Base-by-base conservation (phyloP, 768 basidiomycete species). In the Pleurotus ostreatus region DNA sequence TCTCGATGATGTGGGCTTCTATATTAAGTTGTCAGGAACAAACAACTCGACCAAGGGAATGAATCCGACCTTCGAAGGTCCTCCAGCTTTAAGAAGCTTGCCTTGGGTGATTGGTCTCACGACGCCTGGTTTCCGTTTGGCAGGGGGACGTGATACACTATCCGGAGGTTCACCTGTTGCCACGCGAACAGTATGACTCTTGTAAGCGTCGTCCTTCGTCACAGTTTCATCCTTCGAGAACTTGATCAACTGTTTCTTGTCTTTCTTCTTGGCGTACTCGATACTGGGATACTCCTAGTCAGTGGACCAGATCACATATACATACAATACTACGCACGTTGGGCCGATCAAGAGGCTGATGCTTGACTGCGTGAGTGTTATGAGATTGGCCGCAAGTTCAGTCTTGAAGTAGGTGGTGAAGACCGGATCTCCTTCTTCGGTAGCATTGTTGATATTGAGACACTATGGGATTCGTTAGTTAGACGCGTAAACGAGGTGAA, bases 221-320 rank as follows among this genome's bases (percentile, higher is more conserved):
- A 96, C 74, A 6, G 86, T 84, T 70, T 98, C 95, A 66, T 98
- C 94, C 76, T 91, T 96, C 64, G 87, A 69, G 59, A 92, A 88
- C 68, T 88, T 89, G 71, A 99, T 92, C 53, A 83, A 78, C 3
- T 88, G 85, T 65, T 85, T 85, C 75, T 98, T 99, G 60, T 95
- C 95, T 73, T 94, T 98, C 82, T 99, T 99, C 80, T 99, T 98
- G 41, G 79, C 78, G 69, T 98, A 98, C 56, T 91, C 84, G 58
- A 98, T 73, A 6, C 92, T 98, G 55, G 0, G n/a, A 16, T 9
- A 11, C 1, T 34, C 30, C 11, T 34, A 34, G 30, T 34, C 30
- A 2, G 9, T 43, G 38, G 13, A 15, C 49, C 22, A 55, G 49
- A 37, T 49, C 25, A 2, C n/a, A 22, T n/a, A 30, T 22, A 11